Conservation (phyloP, 148 eudicot genomes). For the Spergularia bocconei region DNA sequence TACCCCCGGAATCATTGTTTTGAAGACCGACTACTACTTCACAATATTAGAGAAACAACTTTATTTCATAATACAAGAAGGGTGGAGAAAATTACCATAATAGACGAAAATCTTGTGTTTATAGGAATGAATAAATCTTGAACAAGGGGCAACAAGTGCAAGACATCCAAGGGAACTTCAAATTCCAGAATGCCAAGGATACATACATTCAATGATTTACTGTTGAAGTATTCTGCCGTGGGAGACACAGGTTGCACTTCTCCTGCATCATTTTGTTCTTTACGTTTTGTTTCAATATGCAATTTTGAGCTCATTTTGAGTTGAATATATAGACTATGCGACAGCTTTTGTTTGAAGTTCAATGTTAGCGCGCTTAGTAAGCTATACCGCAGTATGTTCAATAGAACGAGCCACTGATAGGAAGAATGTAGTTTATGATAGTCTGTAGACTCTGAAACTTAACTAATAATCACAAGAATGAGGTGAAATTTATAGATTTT, state of each 20-base stretch:
- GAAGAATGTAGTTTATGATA: too few relatives aligned
- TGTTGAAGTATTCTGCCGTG: conserved; percentile 3
- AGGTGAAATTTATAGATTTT: too few relatives aligned
- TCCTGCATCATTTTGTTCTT: not conserved
- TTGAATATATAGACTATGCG: not conserved
- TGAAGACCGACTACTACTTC: too few relatives aligned
- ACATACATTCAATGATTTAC: conserved; percentile 1
- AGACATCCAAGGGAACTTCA: conserved; percentile 5
- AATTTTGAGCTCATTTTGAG: conserved; percentile 5
- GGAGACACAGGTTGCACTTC: conserved; percentile 10
- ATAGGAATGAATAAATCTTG: conserved; percentile 7
- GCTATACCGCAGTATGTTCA: too few relatives aligned
- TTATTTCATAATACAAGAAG: too few relatives aligned
- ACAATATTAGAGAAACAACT: too few relatives aligned
- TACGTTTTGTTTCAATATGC: conserved; percentile 11
- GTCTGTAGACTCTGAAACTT: too few relatives aligned
- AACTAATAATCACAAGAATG: too few relatives aligned
- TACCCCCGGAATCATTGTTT: too few relatives aligned
- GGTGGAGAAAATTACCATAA: conserved; percentile 38
- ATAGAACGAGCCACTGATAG: too few relatives aligned
- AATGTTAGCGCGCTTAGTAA: too few relatives aligned
- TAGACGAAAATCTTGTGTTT: conserved; percentile 55
- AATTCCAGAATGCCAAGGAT: conserved; percentile 8
- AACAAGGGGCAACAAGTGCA: not conserved
- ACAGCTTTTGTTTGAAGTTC: too few relatives aligned